Percentiles rank a stretch among this genome's conserved stretches.
phyloP scores from a whole-genome alignment of 2,329 filamentous ascomycete species.

The Torrubiella hemipterigena region DNA sequence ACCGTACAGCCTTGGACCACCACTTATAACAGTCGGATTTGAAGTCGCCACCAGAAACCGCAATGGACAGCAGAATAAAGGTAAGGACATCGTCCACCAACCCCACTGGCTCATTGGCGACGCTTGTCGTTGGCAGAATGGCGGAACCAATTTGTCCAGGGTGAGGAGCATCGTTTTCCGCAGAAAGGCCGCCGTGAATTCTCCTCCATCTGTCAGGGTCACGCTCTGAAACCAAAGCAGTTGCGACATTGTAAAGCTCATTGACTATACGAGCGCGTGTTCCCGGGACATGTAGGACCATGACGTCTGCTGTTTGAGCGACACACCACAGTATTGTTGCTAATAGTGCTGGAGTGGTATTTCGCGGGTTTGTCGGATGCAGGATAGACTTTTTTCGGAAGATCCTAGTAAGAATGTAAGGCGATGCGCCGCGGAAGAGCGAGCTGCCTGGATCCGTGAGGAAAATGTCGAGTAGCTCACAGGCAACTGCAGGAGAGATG shows the following conservation, averaged over 20 bases:
- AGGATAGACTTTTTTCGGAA: constrained; percentile 31
- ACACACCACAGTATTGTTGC: constrained; percentile 35
- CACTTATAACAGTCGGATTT: constrained; percentile 35
- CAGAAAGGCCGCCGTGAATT: constrained; percentile 20
- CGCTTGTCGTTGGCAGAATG: constrained; percentile 16
- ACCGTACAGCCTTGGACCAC: constrained; percentile 29
- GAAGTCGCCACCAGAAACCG: constrained; percentile 33
- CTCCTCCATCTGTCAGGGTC: constrained; percentile 25
- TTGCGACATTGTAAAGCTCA: constrained; percentile 23
- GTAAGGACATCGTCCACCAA: constrained; percentile 31
- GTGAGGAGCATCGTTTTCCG: constrained; percentile 18
- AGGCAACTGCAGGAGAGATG: constrained; percentile 27
- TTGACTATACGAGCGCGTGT: constrained; percentile 25
- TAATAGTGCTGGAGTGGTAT: constrained; percentile 29
- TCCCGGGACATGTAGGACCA: constrained; percentile 26
- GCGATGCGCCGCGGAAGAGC: constrained; percentile 29
- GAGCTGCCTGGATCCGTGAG: constrained; percentile 31
- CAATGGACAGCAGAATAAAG: constrained; percentile 30
- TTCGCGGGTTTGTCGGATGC: constrained; percentile 24
- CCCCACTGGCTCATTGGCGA: constrained; percentile 21
- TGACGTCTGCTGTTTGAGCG: constrained; percentile 33
- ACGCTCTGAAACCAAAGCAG: constrained; percentile 19
- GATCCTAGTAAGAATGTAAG: constrained; percentile 33
- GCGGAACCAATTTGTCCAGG: constrained; percentile 11
- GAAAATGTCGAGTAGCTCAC: constrained; percentile 34